Conservation (phyloP, 306 rosid species). For the Acacia acuminata region DNA sequence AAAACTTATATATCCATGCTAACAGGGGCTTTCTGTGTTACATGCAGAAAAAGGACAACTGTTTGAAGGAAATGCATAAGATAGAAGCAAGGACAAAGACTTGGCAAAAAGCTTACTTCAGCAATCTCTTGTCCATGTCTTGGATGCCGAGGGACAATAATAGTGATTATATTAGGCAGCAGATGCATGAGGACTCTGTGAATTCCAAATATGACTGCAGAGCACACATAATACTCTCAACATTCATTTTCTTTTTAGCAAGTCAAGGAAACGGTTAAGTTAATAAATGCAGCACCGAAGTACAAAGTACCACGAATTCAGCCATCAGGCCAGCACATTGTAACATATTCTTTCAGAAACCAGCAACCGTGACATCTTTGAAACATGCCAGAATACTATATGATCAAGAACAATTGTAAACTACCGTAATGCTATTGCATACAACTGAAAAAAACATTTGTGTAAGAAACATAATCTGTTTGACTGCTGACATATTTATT, state of each 20-base stretch:
- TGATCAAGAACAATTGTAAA: not conserved
- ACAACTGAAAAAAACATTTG: not conserved
- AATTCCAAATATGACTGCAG: conserved; percentile 77
- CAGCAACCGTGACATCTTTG: not conserved
- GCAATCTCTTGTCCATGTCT: conserved; percentile 79
- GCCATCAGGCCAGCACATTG: not conserved
- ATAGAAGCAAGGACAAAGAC: conserved; percentile 2
- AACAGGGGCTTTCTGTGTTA: not conserved
- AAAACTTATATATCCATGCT: not conserved
- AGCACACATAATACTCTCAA: conserved; percentile 26
- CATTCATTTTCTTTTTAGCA: not conserved
- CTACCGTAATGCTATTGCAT: not conserved
- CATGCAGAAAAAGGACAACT: not conserved
- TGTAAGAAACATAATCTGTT: not conserved
- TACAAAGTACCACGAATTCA: not conserved
- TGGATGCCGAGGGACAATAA: conserved; percentile 86
- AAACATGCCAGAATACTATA: conserved; percentile 10
- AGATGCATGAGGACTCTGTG: conserved; percentile 61
- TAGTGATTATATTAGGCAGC: conserved; percentile 64
- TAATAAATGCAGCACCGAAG: not conserved
- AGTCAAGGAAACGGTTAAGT: conserved; percentile 9
- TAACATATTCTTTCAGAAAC: conserved; percentile 10
- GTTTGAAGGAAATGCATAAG: conserved; percentile 7
- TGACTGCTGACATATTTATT: not conserved
- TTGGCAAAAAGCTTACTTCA: conserved; percentile 47